Conservation (phyloP, 2,329 filamentous ascomycete genomes). For the Xylaria sp. region DNA sequence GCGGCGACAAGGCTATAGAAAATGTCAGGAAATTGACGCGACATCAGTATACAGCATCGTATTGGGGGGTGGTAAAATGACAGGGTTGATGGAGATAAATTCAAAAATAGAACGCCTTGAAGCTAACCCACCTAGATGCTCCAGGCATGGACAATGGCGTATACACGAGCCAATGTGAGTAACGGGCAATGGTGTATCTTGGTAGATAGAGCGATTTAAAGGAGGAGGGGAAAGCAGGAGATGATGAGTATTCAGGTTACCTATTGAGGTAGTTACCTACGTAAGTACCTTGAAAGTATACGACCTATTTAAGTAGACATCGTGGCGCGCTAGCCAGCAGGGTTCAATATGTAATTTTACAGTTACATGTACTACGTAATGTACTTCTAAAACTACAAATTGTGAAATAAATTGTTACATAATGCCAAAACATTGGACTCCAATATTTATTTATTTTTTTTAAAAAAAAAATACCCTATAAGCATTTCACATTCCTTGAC, state of each 20-base stretch:
- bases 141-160: conserved; percentile 6
- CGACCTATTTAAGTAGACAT: not conserved
- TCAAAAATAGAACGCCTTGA: not conserved
- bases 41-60: conserved; percentile 7
- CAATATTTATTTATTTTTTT: too few relatives aligned
- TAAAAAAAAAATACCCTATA: not conserved
- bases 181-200: not conserved
- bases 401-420: not conserved
- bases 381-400: not conserved
- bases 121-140: not conserved
- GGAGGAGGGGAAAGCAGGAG: not conserved
- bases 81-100: not conserved
- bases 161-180: not conserved
- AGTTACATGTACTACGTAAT: too few relatives aligned
- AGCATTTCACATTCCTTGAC: not conserved
- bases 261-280: not conserved
- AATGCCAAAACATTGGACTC: not conserved
- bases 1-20: not conserved
- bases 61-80: conserved; percentile 4
- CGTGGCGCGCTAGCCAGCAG: not conserved
- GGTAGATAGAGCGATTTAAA: not conserved
- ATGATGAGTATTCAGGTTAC: conserved; percentile 5
- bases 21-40: not conserved
- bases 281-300: conserved; percentile 2
- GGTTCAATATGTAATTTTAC: not conserved